Base-by-base conservation (phyloP, 2,329 filamentous ascomycete species). In the Penicillium sp. region DNA sequence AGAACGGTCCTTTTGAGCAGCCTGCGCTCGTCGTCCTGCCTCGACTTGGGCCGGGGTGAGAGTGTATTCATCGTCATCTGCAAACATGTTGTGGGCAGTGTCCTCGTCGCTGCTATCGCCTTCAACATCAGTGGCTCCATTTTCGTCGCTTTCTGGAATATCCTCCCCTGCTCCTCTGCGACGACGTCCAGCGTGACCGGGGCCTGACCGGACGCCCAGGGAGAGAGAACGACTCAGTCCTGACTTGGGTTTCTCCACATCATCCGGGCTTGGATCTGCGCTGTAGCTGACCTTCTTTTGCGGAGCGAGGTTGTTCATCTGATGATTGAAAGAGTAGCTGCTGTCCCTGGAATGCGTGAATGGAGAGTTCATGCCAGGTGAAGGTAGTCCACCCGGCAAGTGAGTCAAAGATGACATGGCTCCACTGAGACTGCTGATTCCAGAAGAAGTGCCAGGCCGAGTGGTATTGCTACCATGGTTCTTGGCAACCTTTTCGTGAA, bases 401-500 rank as follows among this genome's bases (percentile, higher is more conserved):
- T 55, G 58, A 52, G 64, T 56, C 1, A 60, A 53, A 7, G 64
- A 56, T 16, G 61, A 62, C 45, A 65, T 60, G 26, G 67, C 61
- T 26, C 73, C 73, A 53, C 62, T 72, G 16, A 73, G 71, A 5
- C 73, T 77, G 49, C 69, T 72, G 54, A 68, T 72, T 14, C 77
- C 77, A 52, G 76, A 78, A 35, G 75, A 65, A 10, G 75, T 76
- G n/a, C 74, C 70, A 41, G 67, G 61, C 14, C 70, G 68, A 22
- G 64, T 62, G 42, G 69, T 69, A 2, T 62, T 69, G 1, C 62
- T 61, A 26, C 63, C 64, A 36, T 72, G 69, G 2, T 63, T 60
- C 51, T 72, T 74, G n/a, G 61, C 60, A 16, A 62, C 50, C 58
- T 70, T 81, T 62, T 78, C 73, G 67, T 82, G 80, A 25, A 85